Evolutionary conservation across 2,329 filamentous ascomycete species (phyloP).

Genomic region (Mycosphaerelloides madeirae): DNA sequence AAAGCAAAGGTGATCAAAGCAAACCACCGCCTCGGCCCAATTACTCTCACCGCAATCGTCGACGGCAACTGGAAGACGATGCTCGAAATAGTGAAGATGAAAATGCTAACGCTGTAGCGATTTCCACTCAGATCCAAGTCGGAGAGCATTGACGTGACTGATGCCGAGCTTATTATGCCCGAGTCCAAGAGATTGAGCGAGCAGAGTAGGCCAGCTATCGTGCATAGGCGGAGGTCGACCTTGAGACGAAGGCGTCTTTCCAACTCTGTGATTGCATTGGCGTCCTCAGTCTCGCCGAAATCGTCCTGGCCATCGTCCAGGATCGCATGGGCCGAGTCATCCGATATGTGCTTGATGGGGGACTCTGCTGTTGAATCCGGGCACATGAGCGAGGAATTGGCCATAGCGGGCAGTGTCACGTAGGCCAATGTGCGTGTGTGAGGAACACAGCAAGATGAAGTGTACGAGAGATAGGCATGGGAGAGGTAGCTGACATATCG

Average conservation of each 20-base stretch:
- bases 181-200: slow-evolving; percentile 65
- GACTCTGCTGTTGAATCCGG: too few relatives aligned
- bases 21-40: slow-evolving; percentile 63
- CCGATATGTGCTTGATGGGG: background rate
- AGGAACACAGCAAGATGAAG: too few relatives aligned
- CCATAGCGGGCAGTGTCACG: too few relatives aligned
- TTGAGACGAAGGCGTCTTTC: slow-evolving; percentile 54
- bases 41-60: slow-evolving; percentile 60
- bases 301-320: background rate
- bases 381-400: too few relatives aligned
- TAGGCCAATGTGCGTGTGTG: too few relatives aligned
- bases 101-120: slow-evolving; percentile 65
- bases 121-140: slow-evolving; percentile 62
- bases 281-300: background rate
- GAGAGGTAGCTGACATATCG: too few relatives aligned
- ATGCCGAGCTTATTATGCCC: slow-evolving; percentile 64
- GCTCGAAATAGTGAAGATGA: slow-evolving; percentile 66
- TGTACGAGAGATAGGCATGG: too few relatives aligned
- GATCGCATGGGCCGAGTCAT: background rate
- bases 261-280: background rate
- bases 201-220: slow-evolving; percentile 66
- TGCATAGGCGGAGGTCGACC: slow-evolving; percentile 63
- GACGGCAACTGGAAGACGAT: slow-evolving; percentile 66
- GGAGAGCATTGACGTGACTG: slow-evolving; percentile 62
- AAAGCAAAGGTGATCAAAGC: slow-evolving; percentile 56